Percentiles rank a stretch among this genome's conserved stretches.
Evolutionary conservation across 169 alveolate genomes (phyloP).

Genomic region (Eimeria tenella): DNA sequence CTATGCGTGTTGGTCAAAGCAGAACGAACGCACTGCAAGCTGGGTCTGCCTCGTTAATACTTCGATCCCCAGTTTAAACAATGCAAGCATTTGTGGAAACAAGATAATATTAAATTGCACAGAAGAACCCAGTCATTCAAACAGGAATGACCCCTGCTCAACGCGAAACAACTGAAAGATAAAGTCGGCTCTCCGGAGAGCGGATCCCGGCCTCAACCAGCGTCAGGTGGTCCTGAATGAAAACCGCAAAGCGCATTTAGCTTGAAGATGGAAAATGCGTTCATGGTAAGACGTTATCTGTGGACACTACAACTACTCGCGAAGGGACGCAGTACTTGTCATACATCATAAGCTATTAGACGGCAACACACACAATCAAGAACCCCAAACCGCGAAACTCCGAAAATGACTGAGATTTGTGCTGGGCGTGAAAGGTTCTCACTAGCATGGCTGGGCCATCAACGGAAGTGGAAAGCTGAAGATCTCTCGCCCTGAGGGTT

Average conservation of each 20-base stretch:
- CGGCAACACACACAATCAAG: too few species aligned
- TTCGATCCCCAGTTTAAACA: conserved; percentile 17
- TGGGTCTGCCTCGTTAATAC: background rate
- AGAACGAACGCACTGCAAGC: conserved; percentile 4
- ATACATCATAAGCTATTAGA: too few species aligned
- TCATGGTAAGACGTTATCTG: too few species aligned
- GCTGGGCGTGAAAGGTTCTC: background rate
- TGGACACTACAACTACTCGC: too few species aligned
- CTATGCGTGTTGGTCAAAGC: conserved; percentile 49
- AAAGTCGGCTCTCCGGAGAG: conserved; percentile 27
- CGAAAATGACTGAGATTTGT: too few species aligned
- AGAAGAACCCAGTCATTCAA: background rate
- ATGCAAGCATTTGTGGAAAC: background rate
- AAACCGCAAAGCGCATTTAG: background rate
- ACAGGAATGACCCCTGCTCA: conserved; percentile 4
- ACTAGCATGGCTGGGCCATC: conserved; percentile 43
- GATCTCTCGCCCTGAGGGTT: conserved; percentile 42
- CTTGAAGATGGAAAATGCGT: too few species aligned
- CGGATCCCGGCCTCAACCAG: conserved; percentile 60
- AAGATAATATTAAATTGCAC: background rate
- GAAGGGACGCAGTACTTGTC: too few species aligned
- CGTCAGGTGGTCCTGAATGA: conserved; percentile 40
- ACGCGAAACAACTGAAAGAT: conserved; percentile 45
- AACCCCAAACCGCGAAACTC: too few species aligned
- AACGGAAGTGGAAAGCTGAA: conserved; percentile 29